A percentile compares a stretch with the other conserved stretches of the same genome.
Evolutionary conservation across 768 basidiomycete species (phyloP).

Genomic region (Phaffia australis): DNA sequence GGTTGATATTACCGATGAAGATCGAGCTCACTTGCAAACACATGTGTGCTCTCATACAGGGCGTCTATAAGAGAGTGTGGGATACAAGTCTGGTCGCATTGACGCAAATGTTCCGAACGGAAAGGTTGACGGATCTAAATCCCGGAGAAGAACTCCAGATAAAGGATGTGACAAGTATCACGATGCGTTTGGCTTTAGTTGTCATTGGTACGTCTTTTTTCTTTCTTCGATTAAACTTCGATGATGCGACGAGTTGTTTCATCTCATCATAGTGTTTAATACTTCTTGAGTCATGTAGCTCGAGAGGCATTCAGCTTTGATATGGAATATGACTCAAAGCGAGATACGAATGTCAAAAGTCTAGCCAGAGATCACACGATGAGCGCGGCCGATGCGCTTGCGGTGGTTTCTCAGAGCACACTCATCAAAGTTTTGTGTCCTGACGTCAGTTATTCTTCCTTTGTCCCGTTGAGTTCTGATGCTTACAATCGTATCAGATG

Average conservation of each 20-base stretch:
- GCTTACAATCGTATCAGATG: not conserved
- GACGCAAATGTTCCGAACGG: slow-evolving; percentile 9
- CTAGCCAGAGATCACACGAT: not conserved
- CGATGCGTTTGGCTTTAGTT: slow-evolving; percentile 13
- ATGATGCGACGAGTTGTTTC: not conserved
- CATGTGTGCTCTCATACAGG: not conserved
- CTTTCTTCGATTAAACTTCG: not conserved
- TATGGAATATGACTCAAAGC: slow-evolving; percentile 2
- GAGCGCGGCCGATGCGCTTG: slow-evolving; percentile 7
- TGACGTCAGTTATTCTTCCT: not conserved
- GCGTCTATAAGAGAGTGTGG: slow-evolving; percentile 9
- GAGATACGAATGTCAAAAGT: not conserved
- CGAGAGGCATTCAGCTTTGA: slow-evolving; percentile 16
- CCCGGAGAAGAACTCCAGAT: slow-evolving; percentile 9
- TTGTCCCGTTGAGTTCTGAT: not conserved
- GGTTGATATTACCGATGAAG: not conserved
- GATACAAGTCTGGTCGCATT: not conserved
- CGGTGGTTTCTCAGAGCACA: not conserved
- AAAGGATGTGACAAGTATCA: slow-evolving; percentile 1
- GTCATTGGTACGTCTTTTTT: slow-evolving; percentile 2
- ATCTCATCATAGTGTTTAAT: not conserved
- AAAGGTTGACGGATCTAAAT: not conserved
- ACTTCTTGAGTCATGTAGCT: not conserved
- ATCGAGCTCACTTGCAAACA: no score
- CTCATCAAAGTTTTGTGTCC: slow-evolving; percentile 3